A percentile compares a stretch with the other conserved stretches of the same genome.
These are phyloP conservation scores for Lepidium aucheri DNA, from an alignment of 345 rosid species.

Conservation along the genomic window DNA sequence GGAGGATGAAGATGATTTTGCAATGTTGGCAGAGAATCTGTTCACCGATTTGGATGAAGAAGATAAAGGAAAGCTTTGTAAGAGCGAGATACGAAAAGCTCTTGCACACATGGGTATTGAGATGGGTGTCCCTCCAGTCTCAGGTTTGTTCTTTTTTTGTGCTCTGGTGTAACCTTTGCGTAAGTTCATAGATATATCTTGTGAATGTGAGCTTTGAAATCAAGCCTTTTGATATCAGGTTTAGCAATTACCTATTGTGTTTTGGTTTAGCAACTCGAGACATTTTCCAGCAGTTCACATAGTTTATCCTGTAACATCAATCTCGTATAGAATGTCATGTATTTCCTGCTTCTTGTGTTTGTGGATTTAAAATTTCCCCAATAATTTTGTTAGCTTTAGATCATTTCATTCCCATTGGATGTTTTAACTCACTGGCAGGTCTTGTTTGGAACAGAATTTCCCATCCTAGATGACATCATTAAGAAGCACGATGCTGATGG, in stretches of 20 bases:
- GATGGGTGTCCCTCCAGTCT: constrained; percentile 81
- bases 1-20: constrained; percentile 94
- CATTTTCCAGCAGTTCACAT: neutral
- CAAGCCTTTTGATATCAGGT: neutral
- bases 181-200: neutral
- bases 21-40: constrained; percentile 83
- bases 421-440: neutral
- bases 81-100: constrained; percentile 48
- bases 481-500: constrained; percentile 73
- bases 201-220: neutral
- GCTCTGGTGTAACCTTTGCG: neutral
- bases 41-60: constrained; percentile 78
- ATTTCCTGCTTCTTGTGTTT: neutral
- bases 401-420: neutral
- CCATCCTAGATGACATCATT: constrained; percentile 53
- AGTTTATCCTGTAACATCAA: too few species aligned
- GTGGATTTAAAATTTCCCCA: neutral
- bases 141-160: constrained; percentile 41
- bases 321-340: too few species aligned
- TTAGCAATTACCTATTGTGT: neutral
- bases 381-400: neutral
- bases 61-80: constrained; percentile 75
- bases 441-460: constrained; percentile 47
- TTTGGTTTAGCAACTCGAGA: too few species aligned
- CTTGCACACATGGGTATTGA: constrained; percentile 72